These are phyloP conservation scores for Exobasidium rhododendri DNA, from an alignment of 1,284 basidiomycete genomes.

Conservation along the genomic window DNA sequence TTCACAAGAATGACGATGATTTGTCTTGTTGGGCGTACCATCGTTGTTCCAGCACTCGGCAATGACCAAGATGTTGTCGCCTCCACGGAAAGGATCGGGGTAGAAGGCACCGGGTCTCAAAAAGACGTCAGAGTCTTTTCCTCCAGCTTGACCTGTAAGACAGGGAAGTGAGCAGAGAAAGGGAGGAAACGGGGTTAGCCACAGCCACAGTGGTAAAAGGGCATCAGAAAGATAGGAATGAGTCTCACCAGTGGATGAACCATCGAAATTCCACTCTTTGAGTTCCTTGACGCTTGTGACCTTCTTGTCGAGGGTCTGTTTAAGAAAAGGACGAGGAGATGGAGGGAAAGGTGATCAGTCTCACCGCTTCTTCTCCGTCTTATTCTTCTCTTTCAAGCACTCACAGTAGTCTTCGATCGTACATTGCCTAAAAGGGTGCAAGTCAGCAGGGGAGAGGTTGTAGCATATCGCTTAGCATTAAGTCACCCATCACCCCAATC, in stretches of 20 bases:
- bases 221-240: background rate
- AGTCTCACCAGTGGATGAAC: constrained; percentile 56
- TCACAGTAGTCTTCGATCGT: constrained; percentile 50
- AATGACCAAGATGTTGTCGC: constrained; percentile 61
- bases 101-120: constrained; percentile 95
- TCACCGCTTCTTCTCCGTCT: constrained; percentile 35
- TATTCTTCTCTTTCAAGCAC: constrained; percentile 34
- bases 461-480: background rate
- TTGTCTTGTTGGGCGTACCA: constrained; percentile 95
- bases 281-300: constrained; percentile 68
- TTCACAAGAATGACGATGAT: constrained; percentile 62
- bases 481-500: background rate
- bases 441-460: background rate
- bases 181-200: too few species aligned
- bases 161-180: background rate
- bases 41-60: constrained; percentile 99
- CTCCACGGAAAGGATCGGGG: constrained; percentile 98
- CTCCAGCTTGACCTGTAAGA: constrained; percentile 63
- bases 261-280: constrained; percentile 98
- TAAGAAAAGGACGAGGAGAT: constrained; percentile 16
- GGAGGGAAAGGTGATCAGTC: too few species aligned
- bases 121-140: constrained; percentile 96
- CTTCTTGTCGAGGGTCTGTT: constrained; percentile 74
- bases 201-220: too few species aligned
- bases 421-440: constrained; percentile 28